phyloP scores from a whole-genome alignment of 768 basidiomycete species.

The Mycena haematopus region DNA sequence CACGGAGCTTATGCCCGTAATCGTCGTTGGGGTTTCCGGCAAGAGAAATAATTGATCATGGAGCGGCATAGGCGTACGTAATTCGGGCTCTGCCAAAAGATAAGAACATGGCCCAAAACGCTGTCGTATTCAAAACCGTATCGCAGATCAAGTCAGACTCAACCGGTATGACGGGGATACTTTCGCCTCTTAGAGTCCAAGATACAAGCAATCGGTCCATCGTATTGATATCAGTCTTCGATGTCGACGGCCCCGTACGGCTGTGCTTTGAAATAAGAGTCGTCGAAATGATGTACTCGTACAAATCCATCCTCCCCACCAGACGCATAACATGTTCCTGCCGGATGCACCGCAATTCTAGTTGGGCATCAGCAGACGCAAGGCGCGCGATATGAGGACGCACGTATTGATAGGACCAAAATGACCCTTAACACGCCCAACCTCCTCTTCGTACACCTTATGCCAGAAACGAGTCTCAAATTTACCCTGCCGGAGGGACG shows the following conservation, averaged over 20 bases:
- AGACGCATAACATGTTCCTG: conserved; percentile 87
- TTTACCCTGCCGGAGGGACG: conserved; percentile 89
- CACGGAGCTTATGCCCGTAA: too few relatives aligned
- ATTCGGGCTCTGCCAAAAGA: too few relatives aligned
- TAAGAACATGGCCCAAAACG: not conserved
- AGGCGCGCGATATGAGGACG: conserved; percentile 41
- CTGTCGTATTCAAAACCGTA: too few relatives aligned
- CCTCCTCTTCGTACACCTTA: conserved; percentile 94
- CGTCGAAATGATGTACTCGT: conserved; percentile 92
- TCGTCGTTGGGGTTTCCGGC: too few relatives aligned
- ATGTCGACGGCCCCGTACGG: conserved; percentile 91
- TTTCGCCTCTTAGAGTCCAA: too few relatives aligned
- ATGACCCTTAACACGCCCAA: conserved; percentile 96
- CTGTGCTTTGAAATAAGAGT: conserved; percentile 89
- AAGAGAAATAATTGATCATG: too few relatives aligned
- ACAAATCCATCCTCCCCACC: conserved; percentile 97
- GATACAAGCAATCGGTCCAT: not conserved
- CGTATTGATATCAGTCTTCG: conserved; percentile 47
- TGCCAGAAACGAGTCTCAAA: conserved; percentile 99
- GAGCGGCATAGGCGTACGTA: too few relatives aligned
- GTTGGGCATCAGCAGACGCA: conserved; percentile 15
- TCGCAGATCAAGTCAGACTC: too few relatives aligned
- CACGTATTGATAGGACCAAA: conserved; percentile 97
- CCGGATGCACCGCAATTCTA: conserved; percentile 92
- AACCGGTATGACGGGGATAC: too few relatives aligned